These are phyloP conservation scores for Actinomortierella wolfii DNA, from an alignment of 371 early-diverging fungal species.

Conservation along the genomic window DNA sequence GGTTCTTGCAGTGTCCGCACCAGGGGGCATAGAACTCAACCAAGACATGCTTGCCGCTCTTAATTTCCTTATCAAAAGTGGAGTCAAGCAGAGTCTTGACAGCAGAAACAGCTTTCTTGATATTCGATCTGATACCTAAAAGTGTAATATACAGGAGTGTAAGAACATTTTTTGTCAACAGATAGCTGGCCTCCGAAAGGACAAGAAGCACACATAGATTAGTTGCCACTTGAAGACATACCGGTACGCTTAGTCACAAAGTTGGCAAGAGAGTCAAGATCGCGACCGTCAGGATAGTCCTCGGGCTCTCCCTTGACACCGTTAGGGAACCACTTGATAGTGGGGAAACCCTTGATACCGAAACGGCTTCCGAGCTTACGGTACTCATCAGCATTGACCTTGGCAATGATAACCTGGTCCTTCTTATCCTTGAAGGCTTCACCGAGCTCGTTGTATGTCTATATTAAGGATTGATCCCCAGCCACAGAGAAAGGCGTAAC, in stretches of 20 bases:
- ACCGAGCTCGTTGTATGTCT: slow-evolving; percentile 80
- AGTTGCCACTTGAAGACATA: slow-evolving; percentile 5
- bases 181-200: background rate
- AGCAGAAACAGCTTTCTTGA: slow-evolving; percentile 37
- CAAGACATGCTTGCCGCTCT: slow-evolving; percentile 52
- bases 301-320: slow-evolving; percentile 72
- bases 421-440: slow-evolving; percentile 71
- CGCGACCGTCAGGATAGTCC: slow-evolving; percentile 84
- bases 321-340: slow-evolving; percentile 93
- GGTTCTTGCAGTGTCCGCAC: slow-evolving; percentile 86
- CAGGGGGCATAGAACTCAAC: slow-evolving; percentile 89
- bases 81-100: slow-evolving; percentile 40
- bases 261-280: slow-evolving; percentile 70
- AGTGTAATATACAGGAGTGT: background rate
- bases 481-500: background rate
- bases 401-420: slow-evolving; percentile 83
- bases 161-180: background rate
- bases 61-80: slow-evolving; percentile 43
- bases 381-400: slow-evolving; percentile 89
- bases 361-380: slow-evolving; percentile 75
- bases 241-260: slow-evolving; percentile 86
- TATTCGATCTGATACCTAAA: slow-evolving; percentile 40
- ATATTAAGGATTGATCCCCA: background rate
- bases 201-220: background rate
- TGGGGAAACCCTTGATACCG: slow-evolving; percentile 87